Base-by-base conservation (phyloP, 73 alveolate species). In the Durusdinium trenchii region DNA sequence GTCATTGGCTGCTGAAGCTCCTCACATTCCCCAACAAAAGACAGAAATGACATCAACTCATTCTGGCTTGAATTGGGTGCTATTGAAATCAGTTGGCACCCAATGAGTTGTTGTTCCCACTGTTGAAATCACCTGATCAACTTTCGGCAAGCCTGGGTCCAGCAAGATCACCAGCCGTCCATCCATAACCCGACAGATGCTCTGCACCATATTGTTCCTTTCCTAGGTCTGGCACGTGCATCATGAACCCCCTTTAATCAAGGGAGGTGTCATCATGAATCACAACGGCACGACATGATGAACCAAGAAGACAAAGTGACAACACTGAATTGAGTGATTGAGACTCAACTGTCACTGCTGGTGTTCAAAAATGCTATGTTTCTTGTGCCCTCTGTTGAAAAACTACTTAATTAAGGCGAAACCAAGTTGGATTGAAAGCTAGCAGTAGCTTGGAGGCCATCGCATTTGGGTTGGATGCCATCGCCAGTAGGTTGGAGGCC, bases 1-100 rank as follows among this genome's bases (percentile, higher is more conserved):
- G 93, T 94, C 99, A n/a, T 94, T 79, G 76, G 98, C 98, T 47
- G 98, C 98, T 42, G 98, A 91, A 45, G 98, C 98, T 46, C 98
- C 98, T 91, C 50, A 36, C 35, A n/a, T 6, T 42, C 36, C 14
- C 32, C 48, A 26, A 18, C 71, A 14, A 14, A 71, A 36, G 48
- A 71, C 46, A 36, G 20, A 28, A 28, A 28, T 42, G 43, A 30
- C 84, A 71, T 1, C 16, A 71, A 0, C 84, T 3, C 46, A 36
- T 23, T 16, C 43, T 35, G n/a, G n/a, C n/a, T n/a, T n/a, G n/a
- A n/a, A n/a, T n/a, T n/a, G n/a, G n/a, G n/a, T n/a, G n/a, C n/a
- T n/a, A n/a, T n/a, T n/a, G n/a, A n/a, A n/a, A n/a, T n/a, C n/a
- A n/a, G n/a, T n/a, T n/a, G n/a, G n/a, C n/a, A n/a, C n/a, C n/a